phyloP scores from a whole-genome alignment of 306 rosid genomes.

The Rosa rugosa region DNA sequence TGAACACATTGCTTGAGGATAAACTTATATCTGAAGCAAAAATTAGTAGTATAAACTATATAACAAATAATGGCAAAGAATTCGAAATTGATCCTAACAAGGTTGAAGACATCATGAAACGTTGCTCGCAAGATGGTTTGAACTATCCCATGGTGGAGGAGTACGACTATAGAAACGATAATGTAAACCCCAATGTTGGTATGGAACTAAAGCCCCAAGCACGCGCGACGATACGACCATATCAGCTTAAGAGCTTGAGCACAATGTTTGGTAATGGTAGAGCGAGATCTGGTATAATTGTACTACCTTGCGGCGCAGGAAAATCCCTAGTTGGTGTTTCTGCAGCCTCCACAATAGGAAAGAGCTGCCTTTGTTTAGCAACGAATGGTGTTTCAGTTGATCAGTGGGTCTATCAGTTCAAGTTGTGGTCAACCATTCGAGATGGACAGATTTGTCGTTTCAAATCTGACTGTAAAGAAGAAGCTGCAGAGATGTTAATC shows the following conservation, averaged over 20 bases:
- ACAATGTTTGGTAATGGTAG: constrained; percentile 99
- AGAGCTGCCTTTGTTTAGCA: constrained; percentile 95
- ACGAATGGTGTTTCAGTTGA: constrained; percentile 97
- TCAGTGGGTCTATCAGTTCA: constrained; percentile 96
- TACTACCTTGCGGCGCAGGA: constrained; percentile 95
- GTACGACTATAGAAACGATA: constrained; percentile 91
- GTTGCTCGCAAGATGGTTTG: constrained; percentile 84
- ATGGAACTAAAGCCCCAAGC: constrained; percentile 89
- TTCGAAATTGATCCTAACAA: constrained; percentile 79
- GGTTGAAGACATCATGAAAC: constrained; percentile 93
- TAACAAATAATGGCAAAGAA: not conserved
- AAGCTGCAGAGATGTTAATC: constrained; percentile 69
- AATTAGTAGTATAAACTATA: too few relatives aligned
- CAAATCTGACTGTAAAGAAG: constrained; percentile 92
- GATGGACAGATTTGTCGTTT: constrained; percentile 92
- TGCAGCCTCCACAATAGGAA: constrained; percentile 83
- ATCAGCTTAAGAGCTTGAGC: constrained; percentile 93
- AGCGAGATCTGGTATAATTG: constrained; percentile 97
- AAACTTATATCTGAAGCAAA: constrained; percentile 49
- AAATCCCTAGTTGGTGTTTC: constrained; percentile 97
- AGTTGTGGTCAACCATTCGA: constrained; percentile 88
- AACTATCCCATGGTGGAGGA: constrained; percentile 98
- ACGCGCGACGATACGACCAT: constrained; percentile 86
- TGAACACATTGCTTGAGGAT: constrained; percentile 76
- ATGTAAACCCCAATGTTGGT: constrained; percentile 82